Base-by-base conservation (phyloP, 345 rosid species). In the Eutrema japonicum region DNA sequence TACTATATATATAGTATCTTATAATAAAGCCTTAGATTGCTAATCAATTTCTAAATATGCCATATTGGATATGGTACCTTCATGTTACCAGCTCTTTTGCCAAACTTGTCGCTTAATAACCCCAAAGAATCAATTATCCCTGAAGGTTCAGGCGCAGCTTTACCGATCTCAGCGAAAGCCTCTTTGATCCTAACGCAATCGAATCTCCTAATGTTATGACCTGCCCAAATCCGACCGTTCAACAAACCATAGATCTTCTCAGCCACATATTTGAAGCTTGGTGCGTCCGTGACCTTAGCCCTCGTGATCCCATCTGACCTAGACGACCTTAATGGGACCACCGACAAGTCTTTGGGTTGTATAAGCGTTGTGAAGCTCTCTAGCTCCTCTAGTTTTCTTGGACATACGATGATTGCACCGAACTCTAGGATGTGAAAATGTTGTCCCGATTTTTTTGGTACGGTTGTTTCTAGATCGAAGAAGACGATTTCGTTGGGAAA, bases 81-180 rank as follows among this genome's bases (percentile, higher is more conserved):
- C 91, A 94, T 89, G 56, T 94, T 80, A 36, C 98, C 98, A 62
- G 98, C 97, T 84, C 97, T 78, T 73, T 79, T 82, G 46, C 98
- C 97, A 76, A 94, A 94, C 65, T 82, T 91, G 37, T 82, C 79
- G 16, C 80, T 52, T 78, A 94, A 68, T 45, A 94, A 81, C 12
- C 88, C 93, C 38, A 94, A 80, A 48, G 98, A 91, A 84, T 91
- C 98, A 75, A 94, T 85, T 60, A 85, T 78, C 26, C 90, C 98
- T 6, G 77, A 81, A 5, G 98, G 86, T 35, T 78, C 72, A 4
- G 96, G 97, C 3, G 92, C 87, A 27, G 77, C 73, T 83, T 75
- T 69, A 9, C 83, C 91, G 16, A 88, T 84, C 65, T 84, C 87
- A 2, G 83, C 85, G 33, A 91, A 94, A 16, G 92, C 95, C 75